A percentile compares a stretch with the other conserved stretches of the same genome.
These are phyloP conservation scores for Solanum corneliomulleri DNA, from an alignment of 257 asterid genomes.

Conservation along the genomic window DNA sequence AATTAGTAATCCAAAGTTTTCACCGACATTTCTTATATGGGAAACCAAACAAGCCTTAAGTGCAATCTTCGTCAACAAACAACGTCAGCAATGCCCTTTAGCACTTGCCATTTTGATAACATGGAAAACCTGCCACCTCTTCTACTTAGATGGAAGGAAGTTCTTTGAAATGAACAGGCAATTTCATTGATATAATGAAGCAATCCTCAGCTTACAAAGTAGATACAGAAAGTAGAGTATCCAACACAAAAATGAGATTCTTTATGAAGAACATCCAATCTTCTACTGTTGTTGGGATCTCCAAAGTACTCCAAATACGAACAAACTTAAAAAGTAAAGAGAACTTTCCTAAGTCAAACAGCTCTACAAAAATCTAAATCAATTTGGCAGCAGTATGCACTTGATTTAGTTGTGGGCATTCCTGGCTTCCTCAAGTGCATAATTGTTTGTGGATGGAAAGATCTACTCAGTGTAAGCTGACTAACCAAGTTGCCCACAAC, in stretches of 20 bases:
- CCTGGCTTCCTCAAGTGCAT: background rate
- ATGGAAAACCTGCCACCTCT: background rate
- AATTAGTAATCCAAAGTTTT: background rate
- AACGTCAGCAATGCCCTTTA: background rate
- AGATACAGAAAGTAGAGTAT: background rate
- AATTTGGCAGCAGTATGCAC: background rate
- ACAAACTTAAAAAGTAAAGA: background rate
- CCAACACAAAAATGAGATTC: background rate
- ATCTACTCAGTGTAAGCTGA: background rate
- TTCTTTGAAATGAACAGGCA: background rate
- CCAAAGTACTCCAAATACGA: background rate
- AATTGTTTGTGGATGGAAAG: background rate
- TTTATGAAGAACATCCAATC: background rate
- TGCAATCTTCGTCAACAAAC: background rate
- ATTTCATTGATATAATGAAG: background rate
- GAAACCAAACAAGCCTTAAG: background rate
- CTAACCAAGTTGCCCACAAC: background rate
- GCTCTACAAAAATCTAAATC: background rate
- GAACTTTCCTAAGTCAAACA: background rate
- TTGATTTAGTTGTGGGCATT: background rate
- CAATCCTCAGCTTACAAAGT: background rate
- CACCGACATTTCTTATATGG: background rate
- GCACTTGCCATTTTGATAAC: background rate
- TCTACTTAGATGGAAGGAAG: background rate
- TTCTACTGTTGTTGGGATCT: background rate